Conservation (phyloP, 1,284 basidiomycete species). For the Pholiota adiposa region DNA sequence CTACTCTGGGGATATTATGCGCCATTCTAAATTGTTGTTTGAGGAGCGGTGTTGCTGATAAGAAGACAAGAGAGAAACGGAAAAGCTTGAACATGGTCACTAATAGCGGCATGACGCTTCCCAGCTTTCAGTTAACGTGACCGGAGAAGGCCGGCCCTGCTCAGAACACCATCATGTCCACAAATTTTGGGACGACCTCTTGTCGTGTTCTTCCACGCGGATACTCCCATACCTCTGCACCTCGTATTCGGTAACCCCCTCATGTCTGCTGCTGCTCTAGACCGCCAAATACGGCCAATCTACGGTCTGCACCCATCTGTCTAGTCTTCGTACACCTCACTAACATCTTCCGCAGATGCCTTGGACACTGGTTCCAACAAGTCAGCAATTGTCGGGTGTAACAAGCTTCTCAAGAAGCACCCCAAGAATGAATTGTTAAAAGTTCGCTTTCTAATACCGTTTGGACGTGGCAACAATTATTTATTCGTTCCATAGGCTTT, state of each 20-base stretch:
- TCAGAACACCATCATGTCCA: constrained; percentile 11
- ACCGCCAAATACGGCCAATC: constrained; percentile 80
- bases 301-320: constrained; percentile 56
- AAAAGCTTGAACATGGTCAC: not conserved
- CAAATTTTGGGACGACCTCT: constrained; percentile 19
- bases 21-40: constrained; percentile 16
- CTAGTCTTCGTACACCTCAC: not conserved
- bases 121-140: constrained; percentile 7
- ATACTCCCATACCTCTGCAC: constrained; percentile 12
- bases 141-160: constrained; percentile 15
- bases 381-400: constrained; percentile 80
- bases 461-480: constrained; percentile 10
- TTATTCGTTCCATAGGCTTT: constrained; percentile 57
- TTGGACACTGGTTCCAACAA: constrained; percentile 86
- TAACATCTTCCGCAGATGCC: constrained; percentile 57
- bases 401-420: constrained; percentile 83
- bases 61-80: not conserved
- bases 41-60: not conserved
- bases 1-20: constrained; percentile 41
- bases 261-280: constrained; percentile 60
- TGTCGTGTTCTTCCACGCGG: constrained; percentile 20
- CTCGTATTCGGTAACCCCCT: constrained; percentile 7
- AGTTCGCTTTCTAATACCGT: constrained; percentile 39
- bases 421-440: constrained; percentile 75
- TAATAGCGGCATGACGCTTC: not conserved